Evolutionary conservation across 495 filamentous ascomycete species (phyloP).

Genomic region (Penicillium longicatenatum): DNA sequence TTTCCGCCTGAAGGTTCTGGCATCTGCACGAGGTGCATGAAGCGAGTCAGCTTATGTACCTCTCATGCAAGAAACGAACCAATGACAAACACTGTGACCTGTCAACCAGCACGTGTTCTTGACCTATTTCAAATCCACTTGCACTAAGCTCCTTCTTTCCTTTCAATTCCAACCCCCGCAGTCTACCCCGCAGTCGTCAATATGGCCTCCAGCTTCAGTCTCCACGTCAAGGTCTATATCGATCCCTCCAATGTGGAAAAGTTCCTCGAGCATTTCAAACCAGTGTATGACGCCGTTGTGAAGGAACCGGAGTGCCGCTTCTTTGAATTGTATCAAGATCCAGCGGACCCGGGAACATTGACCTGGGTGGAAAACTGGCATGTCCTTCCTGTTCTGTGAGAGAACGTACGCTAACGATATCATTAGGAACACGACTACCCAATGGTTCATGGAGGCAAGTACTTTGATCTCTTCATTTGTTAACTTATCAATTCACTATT

Average conservation of each 20-base stretch:
- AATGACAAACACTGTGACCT: no score
- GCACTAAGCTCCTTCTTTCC: no score
- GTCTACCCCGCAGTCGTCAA: not conserved
- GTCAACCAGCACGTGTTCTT: not conserved
- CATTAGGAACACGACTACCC: constrained; percentile 30
- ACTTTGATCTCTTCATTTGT: constrained; percentile 6
- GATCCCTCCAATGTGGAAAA: constrained; percentile 40
- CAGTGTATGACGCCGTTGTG: constrained; percentile 42
- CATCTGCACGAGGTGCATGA: no score
- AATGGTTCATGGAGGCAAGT: constrained; percentile 48
- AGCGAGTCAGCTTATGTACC: no score
- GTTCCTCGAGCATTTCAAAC: constrained; percentile 44
- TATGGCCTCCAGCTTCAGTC: constrained; percentile 11
- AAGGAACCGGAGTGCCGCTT: constrained; percentile 50
- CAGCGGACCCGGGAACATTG: constrained; percentile 43
- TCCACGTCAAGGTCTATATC: constrained; percentile 48
- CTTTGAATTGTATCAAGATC: constrained; percentile 48
- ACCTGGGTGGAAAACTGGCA: constrained; percentile 53
- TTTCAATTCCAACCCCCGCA: not conserved
- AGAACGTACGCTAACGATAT: not conserved
- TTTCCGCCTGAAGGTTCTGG: no score
- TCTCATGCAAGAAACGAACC: no score
- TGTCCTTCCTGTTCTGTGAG: not conserved
- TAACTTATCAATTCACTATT: no score
- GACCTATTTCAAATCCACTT: not conserved